phyloP scores from a whole-genome alignment of 495 filamentous ascomycete genomes.

The Neurospora sp. region DNA sequence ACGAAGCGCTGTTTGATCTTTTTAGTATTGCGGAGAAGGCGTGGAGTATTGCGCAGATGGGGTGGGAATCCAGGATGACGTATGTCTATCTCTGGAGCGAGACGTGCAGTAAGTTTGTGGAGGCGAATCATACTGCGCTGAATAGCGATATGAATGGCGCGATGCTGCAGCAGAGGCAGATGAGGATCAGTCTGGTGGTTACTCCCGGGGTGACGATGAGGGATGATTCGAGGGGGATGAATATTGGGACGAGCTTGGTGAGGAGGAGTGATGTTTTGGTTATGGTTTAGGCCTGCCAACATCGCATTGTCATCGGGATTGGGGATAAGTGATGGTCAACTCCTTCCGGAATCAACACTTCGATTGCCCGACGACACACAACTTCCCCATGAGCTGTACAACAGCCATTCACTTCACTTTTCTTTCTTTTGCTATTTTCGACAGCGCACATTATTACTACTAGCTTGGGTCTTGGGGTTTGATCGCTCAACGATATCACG shows the following conservation, averaged over 20 bases:
- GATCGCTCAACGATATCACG: background rate
- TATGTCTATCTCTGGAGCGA: conserved; percentile 27
- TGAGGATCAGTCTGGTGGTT: conserved; percentile 20
- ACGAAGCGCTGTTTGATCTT: conserved; percentile 21
- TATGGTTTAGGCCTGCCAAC: background rate
- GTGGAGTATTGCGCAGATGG: conserved; percentile 21
- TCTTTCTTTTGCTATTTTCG: background rate
- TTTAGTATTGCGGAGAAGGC: conserved; percentile 13
- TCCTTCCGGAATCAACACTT: no score
- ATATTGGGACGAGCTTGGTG: conserved; percentile 12
- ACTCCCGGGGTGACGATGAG: conserved; percentile 23
- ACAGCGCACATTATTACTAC: background rate
- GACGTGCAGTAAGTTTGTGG: conserved; percentile 14
- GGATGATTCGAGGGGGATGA: conserved; percentile 10
- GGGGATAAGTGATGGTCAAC: no score
- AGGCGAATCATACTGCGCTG: conserved; percentile 12
- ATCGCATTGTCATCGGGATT: no score
- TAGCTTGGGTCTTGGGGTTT: background rate
- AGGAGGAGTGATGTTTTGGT: conserved; percentile 2
- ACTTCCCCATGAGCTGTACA: background rate
- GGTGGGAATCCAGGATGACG: conserved; percentile 15
- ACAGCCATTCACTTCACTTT: background rate
- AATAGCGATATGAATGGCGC: background rate
- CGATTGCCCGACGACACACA: no score
- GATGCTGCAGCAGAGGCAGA: conserved; percentile 7